Conservation (phyloP, 1,284 basidiomycete genomes). For the Hemileia vastatrix region DNA sequence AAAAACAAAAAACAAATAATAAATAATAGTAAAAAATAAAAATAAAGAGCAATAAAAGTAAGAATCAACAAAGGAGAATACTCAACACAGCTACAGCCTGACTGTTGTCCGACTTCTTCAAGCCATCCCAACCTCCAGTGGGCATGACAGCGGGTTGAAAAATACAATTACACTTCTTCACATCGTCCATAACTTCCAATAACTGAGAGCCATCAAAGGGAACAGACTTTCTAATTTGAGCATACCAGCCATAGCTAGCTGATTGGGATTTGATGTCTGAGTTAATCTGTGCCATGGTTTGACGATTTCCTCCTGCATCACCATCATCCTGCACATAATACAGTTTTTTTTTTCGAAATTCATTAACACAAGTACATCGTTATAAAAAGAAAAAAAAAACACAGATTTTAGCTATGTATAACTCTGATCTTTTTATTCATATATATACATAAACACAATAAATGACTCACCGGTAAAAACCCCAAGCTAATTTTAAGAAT, state of each 20-base stretch:
- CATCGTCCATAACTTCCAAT: slow-evolving; percentile 37
- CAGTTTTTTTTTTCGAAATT: too few species aligned
- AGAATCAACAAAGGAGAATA: too few species aligned
- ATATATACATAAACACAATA: too few species aligned
- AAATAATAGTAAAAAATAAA: too few species aligned
- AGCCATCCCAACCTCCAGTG: slow-evolving; percentile 29
- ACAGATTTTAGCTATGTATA: too few species aligned
- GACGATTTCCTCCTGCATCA: slow-evolving; percentile 29
- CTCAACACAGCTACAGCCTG: slow-evolving; percentile 35
- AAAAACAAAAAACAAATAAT: too few species aligned
- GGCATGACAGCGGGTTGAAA: slow-evolving; percentile 43
- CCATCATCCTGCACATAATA: slow-evolving; percentile 21
- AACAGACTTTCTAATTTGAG: slow-evolving; percentile 40
- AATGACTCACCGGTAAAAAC: too few species aligned
- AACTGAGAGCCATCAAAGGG: slow-evolving; percentile 43
- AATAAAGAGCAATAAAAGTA: too few species aligned
- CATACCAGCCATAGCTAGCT: slow-evolving; percentile 42
- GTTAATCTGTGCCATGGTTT: slow-evolving; percentile 38
- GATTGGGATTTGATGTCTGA: slow-evolving; percentile 26
- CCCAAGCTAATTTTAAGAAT: too few species aligned
- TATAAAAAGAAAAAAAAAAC: too few species aligned
- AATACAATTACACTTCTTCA: slow-evolving; percentile 40
- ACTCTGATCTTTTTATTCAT: too few species aligned
- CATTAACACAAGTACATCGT: too few species aligned
- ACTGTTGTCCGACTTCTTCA: slow-evolving; percentile 34